Base-by-base conservation (phyloP, 495 filamentous ascomycete genomes). In the Aspergillus carlsbadensis region DNA sequence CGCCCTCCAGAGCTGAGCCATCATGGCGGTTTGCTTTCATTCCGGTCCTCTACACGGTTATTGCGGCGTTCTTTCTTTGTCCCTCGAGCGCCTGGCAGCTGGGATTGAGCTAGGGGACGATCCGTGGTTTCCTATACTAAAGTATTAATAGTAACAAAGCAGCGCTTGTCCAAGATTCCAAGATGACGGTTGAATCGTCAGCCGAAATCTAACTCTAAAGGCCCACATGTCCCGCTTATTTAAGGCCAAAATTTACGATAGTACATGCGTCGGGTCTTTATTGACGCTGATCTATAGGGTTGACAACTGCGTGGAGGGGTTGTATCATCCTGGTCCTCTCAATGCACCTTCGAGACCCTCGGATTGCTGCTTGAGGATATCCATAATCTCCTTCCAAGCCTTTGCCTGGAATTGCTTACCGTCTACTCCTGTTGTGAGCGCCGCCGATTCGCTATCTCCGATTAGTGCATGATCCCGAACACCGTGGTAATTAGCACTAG, bases 331-430 rank as follows among this genome's bases (percentile, higher is more conserved):
- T 31, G 48, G 53, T 37, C 35, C 44, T 36, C 41, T 48, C 33
- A 59, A 8, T 2, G 65, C 47, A 8, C 37, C 44, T 3, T 57
- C 58, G 11, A 74, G 62, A 15, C 66, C 62, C 15, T 58, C 47
- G 5, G 63, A 64, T 24, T 78, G 64, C 3, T 50, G 33, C 43
- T 64, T 57, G 15, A 78, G 56, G 29, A 73, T 50, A 20, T 66
- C 62, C 33, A 69, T 31, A 11, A 78, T 73, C 43, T 78, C 77
- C 11, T 57, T 58, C 76, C 75, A 78, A 0, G 73, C 70, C 35
- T 74, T 70, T 8, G 50, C 59, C 49, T 72, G 71, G 18, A 76
- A 70, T 39, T 64, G 45, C 21, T 70, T 69, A 0, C 69, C 73
- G 50, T 74, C 65, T 4, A 39, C 14, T 6, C 70, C 68, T 4